phyloP scores from a whole-genome alignment of 208 protist genomes.

The Acanthamoeba healyi region DNA sequence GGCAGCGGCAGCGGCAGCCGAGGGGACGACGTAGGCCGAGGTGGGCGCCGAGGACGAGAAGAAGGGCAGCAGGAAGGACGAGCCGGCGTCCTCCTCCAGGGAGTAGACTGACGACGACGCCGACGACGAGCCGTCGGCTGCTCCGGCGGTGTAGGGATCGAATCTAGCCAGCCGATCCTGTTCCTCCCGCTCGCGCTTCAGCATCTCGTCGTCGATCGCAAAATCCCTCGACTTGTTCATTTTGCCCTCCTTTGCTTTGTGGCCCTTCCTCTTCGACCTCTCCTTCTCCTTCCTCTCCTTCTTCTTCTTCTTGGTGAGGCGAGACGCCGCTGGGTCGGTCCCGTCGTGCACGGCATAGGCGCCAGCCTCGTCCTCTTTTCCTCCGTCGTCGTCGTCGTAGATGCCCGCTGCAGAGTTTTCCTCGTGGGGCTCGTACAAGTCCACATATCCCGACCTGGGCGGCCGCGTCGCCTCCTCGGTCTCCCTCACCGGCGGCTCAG shows the following conservation, averaged over 20 bases:
- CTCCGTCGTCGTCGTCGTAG: background rate
- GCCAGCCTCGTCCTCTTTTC: background rate
- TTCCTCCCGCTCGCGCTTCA: constrained; percentile 1
- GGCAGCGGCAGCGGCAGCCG: no score
- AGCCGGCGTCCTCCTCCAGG: background rate
- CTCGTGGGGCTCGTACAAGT: background rate
- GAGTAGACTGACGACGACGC: background rate
- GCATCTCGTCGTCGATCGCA: background rate
- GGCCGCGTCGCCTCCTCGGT: background rate
- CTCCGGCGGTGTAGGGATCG: background rate
- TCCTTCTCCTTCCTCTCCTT: background rate
- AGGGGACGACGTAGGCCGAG: background rate
- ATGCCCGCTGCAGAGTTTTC: background rate
- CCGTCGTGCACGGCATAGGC: background rate
- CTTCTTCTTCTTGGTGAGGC: background rate
- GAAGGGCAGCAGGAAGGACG: background rate
- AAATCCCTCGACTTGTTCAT: background rate
- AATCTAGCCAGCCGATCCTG: background rate
- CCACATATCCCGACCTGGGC: background rate
- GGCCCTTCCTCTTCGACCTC: background rate
- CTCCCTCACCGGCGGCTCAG: background rate
- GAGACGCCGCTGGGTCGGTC: no score
- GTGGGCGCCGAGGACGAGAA: background rate
- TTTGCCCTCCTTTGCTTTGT: background rate
- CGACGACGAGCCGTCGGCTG: background rate